These are phyloP conservation scores for Porodaedalea pini DNA, from an alignment of 1,284 basidiomycete genomes.

Conservation along the genomic window DNA sequence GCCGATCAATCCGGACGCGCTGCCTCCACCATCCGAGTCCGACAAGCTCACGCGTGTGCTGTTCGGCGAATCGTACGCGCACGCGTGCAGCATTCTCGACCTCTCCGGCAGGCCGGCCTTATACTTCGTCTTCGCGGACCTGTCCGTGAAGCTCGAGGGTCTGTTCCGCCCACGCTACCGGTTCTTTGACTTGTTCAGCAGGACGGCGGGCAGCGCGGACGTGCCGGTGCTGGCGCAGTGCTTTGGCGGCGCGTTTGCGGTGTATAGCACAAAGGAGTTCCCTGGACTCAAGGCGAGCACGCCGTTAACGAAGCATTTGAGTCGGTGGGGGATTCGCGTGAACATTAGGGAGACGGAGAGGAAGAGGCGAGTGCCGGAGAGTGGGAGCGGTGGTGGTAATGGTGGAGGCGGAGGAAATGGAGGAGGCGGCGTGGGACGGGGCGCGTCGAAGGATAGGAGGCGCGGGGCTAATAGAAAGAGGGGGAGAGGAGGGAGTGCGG, in stretches of 20 bases:
- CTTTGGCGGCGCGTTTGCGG: slow-evolving; percentile 62
- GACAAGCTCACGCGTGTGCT: slow-evolving; percentile 18
- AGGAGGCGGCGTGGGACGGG: no score
- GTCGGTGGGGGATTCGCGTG: slow-evolving; percentile 58
- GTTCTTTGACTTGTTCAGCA: slow-evolving; percentile 58
- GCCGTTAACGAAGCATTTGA: slow-evolving; percentile 56
- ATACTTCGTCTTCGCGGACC: slow-evolving; percentile 71
- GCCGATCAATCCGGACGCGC: slow-evolving; percentile 16
- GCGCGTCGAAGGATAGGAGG: neutral
- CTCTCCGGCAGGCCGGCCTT: slow-evolving; percentile 55
- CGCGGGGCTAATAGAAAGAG: slow-evolving; percentile 46
- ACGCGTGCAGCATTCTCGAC: slow-evolving; percentile 51
- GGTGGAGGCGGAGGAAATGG: neutral
- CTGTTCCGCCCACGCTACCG: slow-evolving; percentile 64
- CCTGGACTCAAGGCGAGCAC: slow-evolving; percentile 71
- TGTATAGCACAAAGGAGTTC: slow-evolving; percentile 79
- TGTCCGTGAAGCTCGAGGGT: slow-evolving; percentile 62
- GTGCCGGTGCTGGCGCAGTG: slow-evolving; percentile 64
- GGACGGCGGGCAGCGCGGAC: slow-evolving; percentile 27
- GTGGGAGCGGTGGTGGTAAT: no score
- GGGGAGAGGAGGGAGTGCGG: slow-evolving; percentile 53
- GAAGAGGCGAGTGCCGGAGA: slow-evolving; percentile 40
- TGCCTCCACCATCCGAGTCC: slow-evolving; percentile 14
- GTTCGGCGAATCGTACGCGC: slow-evolving; percentile 42
- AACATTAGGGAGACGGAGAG: slow-evolving; percentile 70